Percentiles rank a stretch among this genome's conserved stretches.
phyloP scores from a whole-genome alignment of 2,329 filamentous ascomycete genomes.

The Parasarocladium wereldwijsianum region DNA sequence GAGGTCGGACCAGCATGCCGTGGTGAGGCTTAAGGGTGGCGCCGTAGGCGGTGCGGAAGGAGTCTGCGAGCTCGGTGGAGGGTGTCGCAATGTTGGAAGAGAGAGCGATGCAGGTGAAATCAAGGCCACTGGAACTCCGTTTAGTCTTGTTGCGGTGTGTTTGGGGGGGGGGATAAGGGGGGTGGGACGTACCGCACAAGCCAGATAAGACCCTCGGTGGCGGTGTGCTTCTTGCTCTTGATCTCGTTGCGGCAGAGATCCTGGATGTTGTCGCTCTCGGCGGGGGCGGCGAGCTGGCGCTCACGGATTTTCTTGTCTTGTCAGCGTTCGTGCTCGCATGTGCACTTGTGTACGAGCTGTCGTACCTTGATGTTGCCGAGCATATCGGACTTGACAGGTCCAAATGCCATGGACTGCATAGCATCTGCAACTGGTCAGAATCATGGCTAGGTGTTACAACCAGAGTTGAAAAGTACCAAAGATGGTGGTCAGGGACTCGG shows the following conservation, averaged over 20 bases:
- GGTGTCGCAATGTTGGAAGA: constrained; percentile 57
- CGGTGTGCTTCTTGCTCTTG: constrained; percentile 75
- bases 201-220: constrained; percentile 86
- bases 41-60: constrained; percentile 77
- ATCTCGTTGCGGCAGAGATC: constrained; percentile 75
- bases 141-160: background rate
- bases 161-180: background rate
- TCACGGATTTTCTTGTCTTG: constrained; percentile 73
- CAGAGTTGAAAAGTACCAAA: constrained; percentile 48
- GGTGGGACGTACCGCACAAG: constrained; percentile 54
- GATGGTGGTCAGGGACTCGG: constrained; percentile 72
- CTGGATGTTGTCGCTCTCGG: constrained; percentile 72
- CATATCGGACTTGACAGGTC: constrained; percentile 84
- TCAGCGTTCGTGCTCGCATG: background rate
- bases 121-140: constrained; percentile 52
- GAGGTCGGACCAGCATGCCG: constrained; percentile 74
- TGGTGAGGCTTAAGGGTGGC: constrained; percentile 86
- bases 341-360: background rate
- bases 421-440: constrained; percentile 28
- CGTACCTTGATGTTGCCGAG: constrained; percentile 76
- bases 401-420: constrained; percentile 62
- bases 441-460: background rate
- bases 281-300: constrained; percentile 62
- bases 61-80: constrained; percentile 62
- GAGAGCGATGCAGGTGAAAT: constrained; percentile 82